These are phyloP conservation scores for Daldinia grandis DNA, from an alignment of 495 filamentous ascomycete species.

Conservation along the genomic window DNA sequence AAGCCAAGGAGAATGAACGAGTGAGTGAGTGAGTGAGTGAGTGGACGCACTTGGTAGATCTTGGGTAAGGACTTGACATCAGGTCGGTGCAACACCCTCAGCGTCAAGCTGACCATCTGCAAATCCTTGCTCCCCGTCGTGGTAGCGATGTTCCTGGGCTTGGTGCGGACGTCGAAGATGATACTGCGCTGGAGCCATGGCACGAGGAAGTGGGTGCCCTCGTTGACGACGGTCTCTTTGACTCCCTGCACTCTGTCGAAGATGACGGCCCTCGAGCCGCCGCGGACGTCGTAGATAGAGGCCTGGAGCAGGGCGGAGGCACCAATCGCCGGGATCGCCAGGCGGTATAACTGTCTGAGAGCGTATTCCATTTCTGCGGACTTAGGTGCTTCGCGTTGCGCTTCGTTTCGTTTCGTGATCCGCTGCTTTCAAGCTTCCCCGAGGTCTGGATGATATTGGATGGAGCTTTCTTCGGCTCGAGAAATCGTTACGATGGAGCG, in stretches of 20 bases:
- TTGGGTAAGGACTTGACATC: conserved; percentile 92
- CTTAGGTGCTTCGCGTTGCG: neutral
- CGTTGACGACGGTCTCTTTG: conserved; percentile 88
- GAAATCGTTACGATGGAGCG: conserved; percentile 11
- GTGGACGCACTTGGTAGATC: conserved; percentile 98
- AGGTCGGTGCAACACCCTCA: conserved; percentile 93
- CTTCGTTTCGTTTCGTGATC: conserved; percentile 2
- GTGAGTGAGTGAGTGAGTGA: too few relatives aligned
- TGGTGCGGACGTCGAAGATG: conserved; percentile 97
- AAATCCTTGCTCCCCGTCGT: conserved; percentile 98
- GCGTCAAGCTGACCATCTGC: conserved; percentile 99
- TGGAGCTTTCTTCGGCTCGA: conserved; percentile 30
- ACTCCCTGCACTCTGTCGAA: conserved; percentile 95
- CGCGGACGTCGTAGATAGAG: conserved; percentile 96
- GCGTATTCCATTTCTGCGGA: conserved; percentile 30
- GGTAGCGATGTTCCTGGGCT: conserved; percentile 96
- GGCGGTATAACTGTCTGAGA: conserved; percentile 63
- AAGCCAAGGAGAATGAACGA: conserved; percentile 1
- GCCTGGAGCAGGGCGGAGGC: conserved; percentile 69
- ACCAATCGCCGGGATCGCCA: conserved; percentile 74
- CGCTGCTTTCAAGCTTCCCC: neutral
- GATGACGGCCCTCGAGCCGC: conserved; percentile 93
- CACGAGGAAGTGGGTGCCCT: conserved; percentile 96
- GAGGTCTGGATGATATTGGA: conserved; percentile 2
- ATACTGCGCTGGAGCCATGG: conserved; percentile 96